A percentile compares a stretch with the other conserved stretches of the same genome.
These are phyloP conservation scores for Scopulariopsis brevicaulis DNA, from an alignment of 2,329 filamentous ascomycete species.

Conservation along the genomic window DNA sequence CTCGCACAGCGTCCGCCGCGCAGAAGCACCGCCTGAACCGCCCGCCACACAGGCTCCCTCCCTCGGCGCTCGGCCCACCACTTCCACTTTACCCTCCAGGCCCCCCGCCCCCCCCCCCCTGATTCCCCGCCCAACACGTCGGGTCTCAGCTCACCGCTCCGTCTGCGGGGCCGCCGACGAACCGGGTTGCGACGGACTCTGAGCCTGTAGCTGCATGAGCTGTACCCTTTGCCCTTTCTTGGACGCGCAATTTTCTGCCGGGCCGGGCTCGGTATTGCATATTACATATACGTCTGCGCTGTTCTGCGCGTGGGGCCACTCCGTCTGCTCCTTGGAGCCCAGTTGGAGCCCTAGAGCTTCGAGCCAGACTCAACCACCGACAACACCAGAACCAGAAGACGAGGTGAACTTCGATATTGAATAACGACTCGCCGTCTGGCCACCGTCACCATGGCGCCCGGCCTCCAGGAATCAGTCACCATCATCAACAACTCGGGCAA, in stretches of 20 bases:
- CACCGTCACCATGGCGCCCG: background rate
- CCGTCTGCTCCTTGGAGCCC: background rate
- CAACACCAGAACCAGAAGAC: background rate
- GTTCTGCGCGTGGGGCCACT: background rate
- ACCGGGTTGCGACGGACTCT: background rate
- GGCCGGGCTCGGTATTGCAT: background rate
- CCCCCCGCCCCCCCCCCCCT: background rate
- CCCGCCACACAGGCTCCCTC: background rate
- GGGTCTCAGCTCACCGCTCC: background rate
- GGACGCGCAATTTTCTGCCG: background rate
- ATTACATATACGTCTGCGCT: background rate
- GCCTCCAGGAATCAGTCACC: constrained; percentile 57
- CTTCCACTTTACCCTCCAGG: background rate
- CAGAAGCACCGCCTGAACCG: background rate
- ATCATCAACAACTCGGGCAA: constrained; percentile 88
- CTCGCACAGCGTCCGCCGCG: background rate
- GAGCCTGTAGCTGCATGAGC: too few species aligned
- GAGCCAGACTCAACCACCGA: background rate
- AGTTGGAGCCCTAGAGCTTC: background rate
- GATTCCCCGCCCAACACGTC: background rate
- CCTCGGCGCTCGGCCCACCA: background rate
- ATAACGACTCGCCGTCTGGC: background rate
- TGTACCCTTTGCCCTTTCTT: background rate
- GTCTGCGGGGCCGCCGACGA: background rate
- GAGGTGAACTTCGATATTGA: background rate